A percentile compares a stretch with the other conserved stretches of the same genome.
Evolutionary conservation across 2,329 filamentous ascomycete species (phyloP).

Genomic region (Penicillium sp.): DNA sequence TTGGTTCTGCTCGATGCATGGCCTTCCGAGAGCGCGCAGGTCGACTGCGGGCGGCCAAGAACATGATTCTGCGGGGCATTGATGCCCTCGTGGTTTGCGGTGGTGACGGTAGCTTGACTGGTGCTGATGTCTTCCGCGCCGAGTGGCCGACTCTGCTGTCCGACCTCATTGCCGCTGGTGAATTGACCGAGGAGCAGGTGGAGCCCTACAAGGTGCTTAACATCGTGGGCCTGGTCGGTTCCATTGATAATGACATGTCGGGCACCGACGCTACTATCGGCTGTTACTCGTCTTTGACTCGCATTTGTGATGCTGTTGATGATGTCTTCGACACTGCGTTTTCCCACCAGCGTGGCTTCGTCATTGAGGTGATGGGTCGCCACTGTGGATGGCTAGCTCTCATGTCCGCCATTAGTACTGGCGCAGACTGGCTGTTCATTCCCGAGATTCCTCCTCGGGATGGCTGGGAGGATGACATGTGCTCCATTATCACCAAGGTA

Average conservation of each 20-base stretch:
- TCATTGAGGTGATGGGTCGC: constrained; percentile 97
- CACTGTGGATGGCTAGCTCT: constrained; percentile 98
- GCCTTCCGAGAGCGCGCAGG: constrained; percentile 87
- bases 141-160: constrained; percentile 89
- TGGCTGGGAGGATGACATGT: constrained; percentile 91
- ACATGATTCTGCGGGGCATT: constrained; percentile 90
- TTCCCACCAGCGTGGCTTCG: constrained; percentile 93
- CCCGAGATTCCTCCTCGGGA: constrained; percentile 87
- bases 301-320: constrained; percentile 95
- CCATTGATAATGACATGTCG: constrained; percentile 97
- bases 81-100: constrained; percentile 96
- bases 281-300: constrained; percentile 87
- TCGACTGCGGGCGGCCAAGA: constrained; percentile 83
- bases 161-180: constrained; percentile 75
- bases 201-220: constrained; percentile 83
- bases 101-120: constrained; percentile 93
- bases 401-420: constrained; percentile 93
- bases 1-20: constrained; percentile 92
- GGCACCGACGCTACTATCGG: constrained; percentile 97
- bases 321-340: constrained; percentile 91
- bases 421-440: constrained; percentile 95
- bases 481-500: constrained; percentile 70
- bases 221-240: constrained; percentile 93
- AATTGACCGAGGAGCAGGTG: constrained; percentile 71
- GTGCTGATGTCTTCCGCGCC: constrained; percentile 86